Percentiles rank a stretch among this genome's conserved stretches.
Conservation (phyloP, 192 early-diverging fungal genomes). For the Umbelopsis sp. region DNA sequence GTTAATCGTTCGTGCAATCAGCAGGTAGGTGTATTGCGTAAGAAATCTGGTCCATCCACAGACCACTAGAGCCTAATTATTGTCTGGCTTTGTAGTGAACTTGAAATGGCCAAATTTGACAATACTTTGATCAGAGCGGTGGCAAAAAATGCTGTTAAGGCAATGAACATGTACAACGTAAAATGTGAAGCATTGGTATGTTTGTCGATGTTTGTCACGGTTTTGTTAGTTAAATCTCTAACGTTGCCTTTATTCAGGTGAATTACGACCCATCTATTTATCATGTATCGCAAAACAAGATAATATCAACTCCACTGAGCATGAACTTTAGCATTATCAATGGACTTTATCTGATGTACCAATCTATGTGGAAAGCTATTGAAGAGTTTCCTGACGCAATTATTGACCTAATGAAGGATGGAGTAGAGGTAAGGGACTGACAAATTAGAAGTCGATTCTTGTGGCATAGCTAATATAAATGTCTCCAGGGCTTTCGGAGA, state of each 20-base stretch:
- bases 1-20: conserved; percentile 56
- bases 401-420: conserved; percentile 52
- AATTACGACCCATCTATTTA: conserved; percentile 40
- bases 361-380: conserved; percentile 60
- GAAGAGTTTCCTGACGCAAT: conserved; percentile 57
- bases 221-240: not conserved
- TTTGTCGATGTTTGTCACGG: not conserved
- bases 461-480: not conserved
- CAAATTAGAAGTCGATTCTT: not conserved
- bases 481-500: conserved; percentile 46
- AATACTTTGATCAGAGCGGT: conserved; percentile 48
- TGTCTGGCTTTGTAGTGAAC: conserved; percentile 48
- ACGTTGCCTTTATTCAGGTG: not conserved
- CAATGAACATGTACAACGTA: conserved; percentile 58
- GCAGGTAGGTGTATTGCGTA: conserved; percentile 40
- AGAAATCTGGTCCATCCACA: not conserved
- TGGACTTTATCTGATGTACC: conserved; percentile 58
- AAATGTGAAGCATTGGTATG: conserved; percentile 61
- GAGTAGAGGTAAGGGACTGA: conserved; percentile 42
- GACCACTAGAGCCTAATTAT: not conserved
- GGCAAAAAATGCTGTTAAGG: conserved; percentile 56
- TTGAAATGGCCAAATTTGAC: conserved; percentile 70
- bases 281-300: conserved; percentile 12
- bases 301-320: conserved; percentile 43
- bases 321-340: conserved; percentile 65